Evolutionary conservation across 208 protist species (phyloP), one percentile per base, ranked within the genome.

Genomic region (Leishmania tarentolae): DNA sequence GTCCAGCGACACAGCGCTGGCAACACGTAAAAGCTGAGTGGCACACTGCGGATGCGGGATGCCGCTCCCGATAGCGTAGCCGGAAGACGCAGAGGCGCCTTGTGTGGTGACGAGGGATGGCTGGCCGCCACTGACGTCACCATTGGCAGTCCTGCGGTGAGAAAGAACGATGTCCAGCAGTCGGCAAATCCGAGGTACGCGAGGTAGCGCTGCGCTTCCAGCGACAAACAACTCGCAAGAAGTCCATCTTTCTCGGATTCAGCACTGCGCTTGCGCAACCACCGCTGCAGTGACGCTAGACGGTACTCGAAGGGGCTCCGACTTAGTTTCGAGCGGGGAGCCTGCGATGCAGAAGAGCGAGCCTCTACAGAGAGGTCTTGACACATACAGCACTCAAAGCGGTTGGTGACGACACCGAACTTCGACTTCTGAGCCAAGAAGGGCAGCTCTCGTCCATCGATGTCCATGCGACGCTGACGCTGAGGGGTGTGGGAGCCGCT

Each of bases 11-110:
- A 84, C 75, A 84, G 37, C 24, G 80, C 80, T 2, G 80, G 80
- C 31, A 84, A 35, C 9, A 61, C 80, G 75, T 84, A 80, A 57
- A 84, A 84, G 80, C 80, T 84, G 52, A 84, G 80, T 24, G 80
- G 80, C 13, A 84, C 75, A 44, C 75, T 56, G 46, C 72, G 68
- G 28, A 68, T 40, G 68, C 68, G 74, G 1, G 74, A 44, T 24
- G 80, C 42, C 3, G 46, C 75, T 44, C 28, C 15, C 8, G 66
- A 57, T 28, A 79, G 66, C 37, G 74, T 75, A 24, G 63, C 37
- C 0, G 80, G 80, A n/a, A 74, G 35, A 52, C 5, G 53, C 40
- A n/a, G 74, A 35, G 44, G 46, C 50, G 69, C 69, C 11, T 21
- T 53, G 56, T 19, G 40, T 79, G 52, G 65, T 44, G 71, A n/a